These are phyloP conservation scores for Eutrema japonicum DNA, from an alignment of 345 rosid species.

Conservation along the genomic window DNA sequence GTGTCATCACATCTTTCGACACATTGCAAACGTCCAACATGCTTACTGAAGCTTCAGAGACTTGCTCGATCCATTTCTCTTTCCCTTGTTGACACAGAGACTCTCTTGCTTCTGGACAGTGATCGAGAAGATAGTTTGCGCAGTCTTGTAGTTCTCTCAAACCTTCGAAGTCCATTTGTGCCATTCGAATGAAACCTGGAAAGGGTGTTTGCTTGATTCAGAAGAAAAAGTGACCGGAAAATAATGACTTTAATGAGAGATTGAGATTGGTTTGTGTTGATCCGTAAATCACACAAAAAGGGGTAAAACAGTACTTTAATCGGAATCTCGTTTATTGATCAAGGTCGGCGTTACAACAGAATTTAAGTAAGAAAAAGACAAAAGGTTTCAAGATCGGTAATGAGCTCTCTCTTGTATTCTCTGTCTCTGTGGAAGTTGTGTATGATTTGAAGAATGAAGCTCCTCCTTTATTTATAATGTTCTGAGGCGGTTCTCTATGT, in stretches of 20 bases:
- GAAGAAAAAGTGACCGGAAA: neutral
- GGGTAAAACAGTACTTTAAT: no score
- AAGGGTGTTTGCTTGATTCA: conserved; percentile 18
- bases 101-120: conserved; percentile 55
- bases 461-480: no score
- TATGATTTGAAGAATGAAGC: no score
- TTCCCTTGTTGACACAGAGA: conserved; percentile 49
- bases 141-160: conserved; percentile 68
- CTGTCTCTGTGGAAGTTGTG: no score
- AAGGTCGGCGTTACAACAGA: no score
- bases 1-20: conserved; percentile 62
- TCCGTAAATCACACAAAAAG: no score
- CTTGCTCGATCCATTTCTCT: conserved; percentile 62
- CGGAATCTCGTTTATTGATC: no score
- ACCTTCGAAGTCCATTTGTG: conserved; percentile 59
- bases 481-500: no score
- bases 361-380: no score
- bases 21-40: conserved; percentile 70
- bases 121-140: conserved; percentile 67
- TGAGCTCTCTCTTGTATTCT: no score
- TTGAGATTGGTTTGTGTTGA: neutral
- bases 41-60: conserved; percentile 61
- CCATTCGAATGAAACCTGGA: conserved; percentile 42
- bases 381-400: no score
- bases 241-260: neutral